Evolutionary conservation across 768 basidiomycete species (phyloP), one percentile per base, ranked within the genome.

Genomic region (Amanita brunnescens): DNA sequence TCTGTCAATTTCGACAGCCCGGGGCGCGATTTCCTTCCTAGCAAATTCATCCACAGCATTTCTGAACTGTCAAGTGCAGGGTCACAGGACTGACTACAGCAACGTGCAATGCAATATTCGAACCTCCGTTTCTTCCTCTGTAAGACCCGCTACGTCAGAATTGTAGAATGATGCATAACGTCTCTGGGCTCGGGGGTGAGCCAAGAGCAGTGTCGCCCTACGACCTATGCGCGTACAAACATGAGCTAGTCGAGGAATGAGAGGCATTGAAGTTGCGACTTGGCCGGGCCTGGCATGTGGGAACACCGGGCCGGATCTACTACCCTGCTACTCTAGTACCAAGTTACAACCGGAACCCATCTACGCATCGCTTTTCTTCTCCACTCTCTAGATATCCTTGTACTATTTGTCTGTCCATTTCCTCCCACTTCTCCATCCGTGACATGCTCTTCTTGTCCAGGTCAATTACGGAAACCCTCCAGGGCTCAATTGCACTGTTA

Each of bases 1-100:
- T 67, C 75, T 81, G 70, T 97, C 94, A 40, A 93, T 85, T 57
- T 91, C 84, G 51, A 79, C 86, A 7, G 92, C 92, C 54, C 86
- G 70, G 2, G 92, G 93, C 1, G 90, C 87, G 38, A 96, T 70
- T 64, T 94, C 92, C 56, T 79, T 80, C 66, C 85, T 73, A 2
- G 91, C 84, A 59, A 96, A 97, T 44, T 85, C 79, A 20, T 71
- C 67, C 1, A 95, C 81, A 1, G 85, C 87, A 60, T 81, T 80
- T 54, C 88, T 72, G 62, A 97, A 94, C 92, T 96, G 54, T 29
- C 16, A 12, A 37, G 24, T n/a, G 12, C 30, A 34, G 20, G 38
- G 14, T 42, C 46, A 26, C 43, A 41, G 20, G 45, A 50, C 51
- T 41, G 55, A 46, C 47, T 48, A 8, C 30, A 47, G 35, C 47